Conservation (phyloP, 208 protist genomes). For the Trichomonas vaginalis region DNA sequence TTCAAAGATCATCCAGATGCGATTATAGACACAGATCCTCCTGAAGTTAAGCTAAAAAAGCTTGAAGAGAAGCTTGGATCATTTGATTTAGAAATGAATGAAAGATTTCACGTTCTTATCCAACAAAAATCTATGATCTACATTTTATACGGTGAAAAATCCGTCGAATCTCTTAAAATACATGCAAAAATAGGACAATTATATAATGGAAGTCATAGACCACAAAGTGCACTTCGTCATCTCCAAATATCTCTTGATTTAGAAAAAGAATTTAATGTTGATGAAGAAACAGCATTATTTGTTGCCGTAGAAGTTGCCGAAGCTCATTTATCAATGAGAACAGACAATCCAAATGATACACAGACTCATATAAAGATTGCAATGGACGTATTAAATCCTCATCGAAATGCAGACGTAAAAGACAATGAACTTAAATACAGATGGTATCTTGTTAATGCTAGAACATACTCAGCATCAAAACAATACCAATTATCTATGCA, state of each 20-base stretch:
- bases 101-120: background rate
- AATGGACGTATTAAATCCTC: background rate
- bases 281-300: background rate
- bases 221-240: background rate
- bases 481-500: background rate
- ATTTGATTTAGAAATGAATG: background rate
- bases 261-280: background rate
- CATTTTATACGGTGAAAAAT: background rate
- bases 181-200: background rate
- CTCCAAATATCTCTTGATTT: background rate
- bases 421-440: background rate
- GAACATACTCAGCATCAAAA: background rate
- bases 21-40: background rate
- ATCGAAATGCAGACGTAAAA: background rate
- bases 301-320: background rate
- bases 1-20: conserved; percentile 9
- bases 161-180: background rate
- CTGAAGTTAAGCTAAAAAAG: background rate
- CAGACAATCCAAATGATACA: background rate
- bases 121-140: background rate
- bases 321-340: background rate
- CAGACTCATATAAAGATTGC: background rate
- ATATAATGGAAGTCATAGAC: background rate
- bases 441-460: background rate
- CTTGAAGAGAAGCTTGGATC: background rate